Base-by-base conservation (phyloP, 306 rosid genomes). In the Cucumis melo region DNA sequence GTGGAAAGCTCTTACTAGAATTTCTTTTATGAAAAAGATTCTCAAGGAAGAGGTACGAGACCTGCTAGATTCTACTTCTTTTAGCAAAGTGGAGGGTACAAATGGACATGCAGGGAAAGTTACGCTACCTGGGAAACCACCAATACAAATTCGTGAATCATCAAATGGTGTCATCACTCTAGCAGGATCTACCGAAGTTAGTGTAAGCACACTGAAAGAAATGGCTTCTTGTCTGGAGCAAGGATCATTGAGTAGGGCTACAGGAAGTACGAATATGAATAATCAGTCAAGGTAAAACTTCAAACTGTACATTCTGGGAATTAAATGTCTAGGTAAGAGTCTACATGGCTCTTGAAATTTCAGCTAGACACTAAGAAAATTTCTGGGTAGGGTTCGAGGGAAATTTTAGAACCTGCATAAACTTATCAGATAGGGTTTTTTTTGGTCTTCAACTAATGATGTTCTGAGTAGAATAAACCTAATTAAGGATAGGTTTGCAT, bases 221-320 rank as follows among this genome's bases (percentile, higher is more conserved):
- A 95, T 95, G 99, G 93, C 99, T 68, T 81, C 96, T 85, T 90
- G 98, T 84, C 90, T 95, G 39, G 99, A 95, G 81, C 99, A 95
- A 76, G 99, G 99, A 65, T 95, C 99, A 36, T 73, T 86, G 83
- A 83, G 93, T 87, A 87, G 99, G 83, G 99, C 99, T 77, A 95
- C 99, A 44, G 99, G 98, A 81, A 95, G 99, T 85, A 95, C 99
- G 76, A 95, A 95, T 84, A 95, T 95, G 99, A 95, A 95, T 81
- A 95, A 91, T 79, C 99, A 95, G 82, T 95, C 99, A 19, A 95
- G 99, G 99, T 95, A 79, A 79, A 78, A 76, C 27, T 23, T 15
- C 23, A 57, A 15, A 71, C 27, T 71, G 24, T 12, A 44, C 56
- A 21, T 24, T 9, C 76, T 0, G 16, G 24, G 42, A 48, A 48